A percentile compares a stretch with the other conserved stretches of the same genome.
Evolutionary conservation across 2,329 filamentous ascomycete species (phyloP).

Genomic region (Aspergillus sergii): DNA sequence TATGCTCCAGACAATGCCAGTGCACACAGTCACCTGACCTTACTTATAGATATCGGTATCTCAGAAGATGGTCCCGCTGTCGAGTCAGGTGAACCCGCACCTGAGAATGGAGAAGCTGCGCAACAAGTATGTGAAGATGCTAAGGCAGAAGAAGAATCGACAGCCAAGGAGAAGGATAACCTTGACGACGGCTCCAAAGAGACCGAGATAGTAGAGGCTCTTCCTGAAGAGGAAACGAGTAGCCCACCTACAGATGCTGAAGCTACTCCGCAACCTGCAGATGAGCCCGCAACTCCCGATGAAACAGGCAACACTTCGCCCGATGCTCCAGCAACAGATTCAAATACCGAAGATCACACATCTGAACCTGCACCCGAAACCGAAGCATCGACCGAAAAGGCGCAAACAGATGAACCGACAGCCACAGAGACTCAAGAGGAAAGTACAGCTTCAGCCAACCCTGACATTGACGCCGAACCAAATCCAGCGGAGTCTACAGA

Average conservation of each 20-base stretch:
- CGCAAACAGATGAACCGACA: conserved; percentile 11
- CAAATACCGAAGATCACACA: conserved; percentile 11
- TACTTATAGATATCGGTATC: conserved; percentile 35
- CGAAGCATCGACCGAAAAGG: conserved; percentile 13
- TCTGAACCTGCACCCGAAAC: conserved; percentile 11
- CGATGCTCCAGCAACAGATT: neutral
- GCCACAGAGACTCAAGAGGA: conserved; percentile 3
- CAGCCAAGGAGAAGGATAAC: conserved; percentile 13
- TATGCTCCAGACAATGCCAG: conserved; percentile 16
- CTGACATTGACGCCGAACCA: neutral
- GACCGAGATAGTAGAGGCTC: neutral
- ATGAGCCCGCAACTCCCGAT: conserved; percentile 11
- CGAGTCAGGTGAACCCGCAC: conserved; percentile 34
- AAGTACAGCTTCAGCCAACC: neutral
- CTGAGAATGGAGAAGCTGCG: conserved; percentile 38
- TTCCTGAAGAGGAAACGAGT: neutral
- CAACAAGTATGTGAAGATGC: conserved; percentile 36
- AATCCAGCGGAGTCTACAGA: neutral
- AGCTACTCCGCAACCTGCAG: neutral
- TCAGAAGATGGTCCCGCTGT: conserved; percentile 35
- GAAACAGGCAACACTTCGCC: conserved; percentile 1
- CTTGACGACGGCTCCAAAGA: conserved; percentile 13
- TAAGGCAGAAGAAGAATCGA: conserved; percentile 27
- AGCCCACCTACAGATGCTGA: neutral
- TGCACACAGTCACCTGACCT: conserved; percentile 15